phyloP scores from a whole-genome alignment of 768 basidiomycete genomes.

The Tricholoma bakamatsutake region DNA sequence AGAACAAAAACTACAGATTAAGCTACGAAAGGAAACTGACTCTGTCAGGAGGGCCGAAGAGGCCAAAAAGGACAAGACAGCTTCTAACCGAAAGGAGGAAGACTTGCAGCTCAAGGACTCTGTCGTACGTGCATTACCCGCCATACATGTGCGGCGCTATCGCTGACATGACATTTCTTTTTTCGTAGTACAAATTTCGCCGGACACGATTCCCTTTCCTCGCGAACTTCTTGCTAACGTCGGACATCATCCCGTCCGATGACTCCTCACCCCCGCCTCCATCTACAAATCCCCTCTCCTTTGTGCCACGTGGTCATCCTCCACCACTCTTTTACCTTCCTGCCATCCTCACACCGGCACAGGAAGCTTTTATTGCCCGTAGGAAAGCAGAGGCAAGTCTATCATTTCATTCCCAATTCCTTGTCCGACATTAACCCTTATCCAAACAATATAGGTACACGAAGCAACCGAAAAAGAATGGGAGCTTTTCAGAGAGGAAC shows the following conservation, averaged over 20 bases:
- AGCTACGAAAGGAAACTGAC: conserved; percentile 81
- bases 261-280: conserved; percentile 28
- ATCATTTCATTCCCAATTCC: not conserved
- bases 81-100: conserved; percentile 75
- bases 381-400: conserved; percentile 57
- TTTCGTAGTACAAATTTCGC: conserved; percentile 66
- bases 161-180: not conserved
- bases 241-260: conserved; percentile 54
- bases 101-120: conserved; percentile 78
- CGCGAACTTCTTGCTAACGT: conserved; percentile 71
- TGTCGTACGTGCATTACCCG: conserved; percentile 44
- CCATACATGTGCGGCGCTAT: not conserved
- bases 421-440: conserved; percentile 3
- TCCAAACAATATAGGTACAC: conserved; percentile 36
- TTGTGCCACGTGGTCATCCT: conserved; percentile 59
- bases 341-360: conserved; percentile 56
- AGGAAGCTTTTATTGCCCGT: conserved; percentile 59
- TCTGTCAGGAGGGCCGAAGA: conserved; percentile 82
- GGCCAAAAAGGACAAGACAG: conserved; percentile 76
- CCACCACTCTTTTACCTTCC: conserved; percentile 78
- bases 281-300: conserved; percentile 33
- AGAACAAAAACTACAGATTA: conserved; percentile 81
- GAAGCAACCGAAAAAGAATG: conserved; percentile 68
- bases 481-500: conserved; percentile 56
- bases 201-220: conserved; percentile 65